Conservation (phyloP, 2,329 filamentous ascomycete genomes). For the Phialocephala sp. region DNA sequence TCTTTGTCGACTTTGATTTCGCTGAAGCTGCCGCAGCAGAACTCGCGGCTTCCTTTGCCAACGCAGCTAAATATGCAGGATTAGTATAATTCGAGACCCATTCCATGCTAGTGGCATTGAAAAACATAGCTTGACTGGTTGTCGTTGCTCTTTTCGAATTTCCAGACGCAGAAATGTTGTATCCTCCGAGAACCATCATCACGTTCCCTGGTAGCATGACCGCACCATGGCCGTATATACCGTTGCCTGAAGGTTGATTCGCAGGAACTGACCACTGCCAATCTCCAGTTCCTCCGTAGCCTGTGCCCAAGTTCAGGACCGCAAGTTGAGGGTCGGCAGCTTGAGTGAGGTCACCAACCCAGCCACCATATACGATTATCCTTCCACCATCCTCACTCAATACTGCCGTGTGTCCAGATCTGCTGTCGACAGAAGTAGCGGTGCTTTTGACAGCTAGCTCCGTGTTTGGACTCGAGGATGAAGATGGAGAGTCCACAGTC, state of each 20-base stretch:
- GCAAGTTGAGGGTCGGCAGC: slow-evolving; percentile 83
- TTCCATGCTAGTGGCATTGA: slow-evolving; percentile 64
- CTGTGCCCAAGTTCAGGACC: slow-evolving; percentile 75
- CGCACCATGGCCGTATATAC: slow-evolving; percentile 68
- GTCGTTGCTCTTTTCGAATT: slow-evolving; percentile 48
- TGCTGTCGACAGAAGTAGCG: slow-evolving; percentile 60
- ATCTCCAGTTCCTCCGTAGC: slow-evolving; percentile 71
- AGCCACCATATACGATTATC: slow-evolving; percentile 86
- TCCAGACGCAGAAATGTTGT: slow-evolving; percentile 50
- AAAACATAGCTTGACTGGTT: slow-evolving; percentile 52
- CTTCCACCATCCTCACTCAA: slow-evolving; percentile 77
- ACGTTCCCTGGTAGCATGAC: slow-evolving; percentile 68
- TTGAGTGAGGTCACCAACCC: slow-evolving; percentile 81
- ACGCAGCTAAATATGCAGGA: slow-evolving; percentile 42
- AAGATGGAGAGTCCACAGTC: slow-evolving; percentile 58
- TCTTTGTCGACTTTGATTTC: slow-evolving; percentile 47
- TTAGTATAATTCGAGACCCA: slow-evolving; percentile 64
- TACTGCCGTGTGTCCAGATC: slow-evolving; percentile 88
- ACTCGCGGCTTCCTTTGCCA: slow-evolving; percentile 28
- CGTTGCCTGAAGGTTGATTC: slow-evolving; percentile 50
- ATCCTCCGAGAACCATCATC: slow-evolving; percentile 71
- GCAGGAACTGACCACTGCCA: slow-evolving; percentile 74
- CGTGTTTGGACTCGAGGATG: slow-evolving; percentile 47
- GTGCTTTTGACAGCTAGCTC: slow-evolving; percentile 61
- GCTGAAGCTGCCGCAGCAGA: slow-evolving; percentile 39